Conservation (phyloP, 139 green algal genomes). For the Marvania coccoides region DNA sequence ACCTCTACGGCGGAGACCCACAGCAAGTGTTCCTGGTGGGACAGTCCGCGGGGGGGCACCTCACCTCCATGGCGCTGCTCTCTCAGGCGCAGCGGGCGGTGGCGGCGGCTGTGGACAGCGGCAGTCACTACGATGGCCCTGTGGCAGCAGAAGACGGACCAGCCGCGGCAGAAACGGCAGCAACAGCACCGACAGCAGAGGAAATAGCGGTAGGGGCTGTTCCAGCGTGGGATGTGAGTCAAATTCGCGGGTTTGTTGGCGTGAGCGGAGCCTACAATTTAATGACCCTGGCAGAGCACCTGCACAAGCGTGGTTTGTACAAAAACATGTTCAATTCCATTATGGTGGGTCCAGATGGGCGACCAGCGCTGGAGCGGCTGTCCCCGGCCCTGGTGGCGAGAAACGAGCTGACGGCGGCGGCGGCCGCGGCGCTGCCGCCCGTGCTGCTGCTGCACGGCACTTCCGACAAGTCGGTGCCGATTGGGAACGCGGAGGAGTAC, state of each 20-base stretch:
- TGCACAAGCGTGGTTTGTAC: conserved; percentile 72
- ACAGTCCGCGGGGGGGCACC: conserved; percentile 82
- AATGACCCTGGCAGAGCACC: conserved; percentile 60
- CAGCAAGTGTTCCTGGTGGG: conserved; percentile 66
- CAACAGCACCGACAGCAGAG: neutral
- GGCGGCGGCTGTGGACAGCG: neutral
- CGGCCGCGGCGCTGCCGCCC: conserved; percentile 32
- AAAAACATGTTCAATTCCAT: conserved; percentile 48
- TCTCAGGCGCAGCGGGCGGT: conserved; percentile 40
- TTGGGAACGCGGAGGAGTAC: conserved; percentile 49
- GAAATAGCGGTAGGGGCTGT: conserved; percentile 5
- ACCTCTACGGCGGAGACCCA: conserved; percentile 66
- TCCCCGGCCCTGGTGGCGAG: conserved; percentile 52
- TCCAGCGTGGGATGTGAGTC: conserved; percentile 41
- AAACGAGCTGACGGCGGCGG: neutral
- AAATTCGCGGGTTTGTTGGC: conserved; percentile 30
- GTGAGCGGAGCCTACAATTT: conserved; percentile 73
- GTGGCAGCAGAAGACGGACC: neutral
- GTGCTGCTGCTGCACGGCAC: conserved; percentile 78
- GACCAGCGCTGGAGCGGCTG: conserved; percentile 41
- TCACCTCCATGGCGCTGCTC: conserved; percentile 64
- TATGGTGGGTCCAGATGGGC: conserved; percentile 31
- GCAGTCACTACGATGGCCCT: neutral
- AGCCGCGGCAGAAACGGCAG: neutral
- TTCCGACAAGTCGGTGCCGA: conserved; percentile 63